Conservation (phyloP, 345 rosid species). For the Corchorus capsularis region DNA sequence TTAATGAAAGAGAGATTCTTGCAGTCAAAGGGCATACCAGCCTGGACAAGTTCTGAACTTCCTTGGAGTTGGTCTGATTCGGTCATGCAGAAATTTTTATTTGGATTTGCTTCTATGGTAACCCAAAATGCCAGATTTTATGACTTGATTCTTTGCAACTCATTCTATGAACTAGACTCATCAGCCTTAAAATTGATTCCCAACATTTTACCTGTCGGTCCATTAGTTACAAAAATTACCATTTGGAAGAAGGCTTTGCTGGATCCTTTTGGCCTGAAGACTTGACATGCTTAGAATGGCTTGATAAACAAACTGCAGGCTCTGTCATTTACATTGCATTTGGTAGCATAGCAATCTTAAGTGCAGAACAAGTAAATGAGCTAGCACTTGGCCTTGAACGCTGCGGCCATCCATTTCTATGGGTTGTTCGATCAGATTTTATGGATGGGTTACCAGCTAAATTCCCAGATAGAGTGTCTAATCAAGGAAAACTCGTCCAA, state of each 20-base stretch:
- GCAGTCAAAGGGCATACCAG: constrained; percentile 18
- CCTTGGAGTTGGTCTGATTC: constrained; percentile 21
- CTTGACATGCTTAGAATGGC: constrained; percentile 36
- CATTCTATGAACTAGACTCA: not conserved
- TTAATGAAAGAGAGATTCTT: constrained; percentile 10
- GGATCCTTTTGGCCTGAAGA: constrained; percentile 41
- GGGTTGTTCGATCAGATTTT: constrained; percentile 22
- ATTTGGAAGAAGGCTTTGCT: not conserved
- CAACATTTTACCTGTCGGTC: constrained; percentile 31
- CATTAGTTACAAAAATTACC: constrained; percentile 19
- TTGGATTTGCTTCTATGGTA: not conserved
- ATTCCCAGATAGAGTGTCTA: constrained; percentile 19
- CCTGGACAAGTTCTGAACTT: constrained; percentile 22
- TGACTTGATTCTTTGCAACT: not conserved
- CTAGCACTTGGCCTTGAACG: constrained; percentile 29
- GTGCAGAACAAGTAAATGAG: constrained; percentile 36
- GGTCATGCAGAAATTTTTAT: not conserved
- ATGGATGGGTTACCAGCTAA: constrained; percentile 20
- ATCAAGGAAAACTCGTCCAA: constrained; percentile 17
- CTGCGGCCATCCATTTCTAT: constrained; percentile 18
- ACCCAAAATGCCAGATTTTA: not conserved
- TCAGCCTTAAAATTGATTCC: constrained; percentile 12
- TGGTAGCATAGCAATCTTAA: constrained; percentile 31
- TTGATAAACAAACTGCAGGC: constrained; percentile 32
- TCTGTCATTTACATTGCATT: constrained; percentile 53